Evolutionary conservation across 208 protist species (phyloP), one percentile per base, ranked within the genome.

Genomic region (Trypanosomatidae sp.): DNA sequence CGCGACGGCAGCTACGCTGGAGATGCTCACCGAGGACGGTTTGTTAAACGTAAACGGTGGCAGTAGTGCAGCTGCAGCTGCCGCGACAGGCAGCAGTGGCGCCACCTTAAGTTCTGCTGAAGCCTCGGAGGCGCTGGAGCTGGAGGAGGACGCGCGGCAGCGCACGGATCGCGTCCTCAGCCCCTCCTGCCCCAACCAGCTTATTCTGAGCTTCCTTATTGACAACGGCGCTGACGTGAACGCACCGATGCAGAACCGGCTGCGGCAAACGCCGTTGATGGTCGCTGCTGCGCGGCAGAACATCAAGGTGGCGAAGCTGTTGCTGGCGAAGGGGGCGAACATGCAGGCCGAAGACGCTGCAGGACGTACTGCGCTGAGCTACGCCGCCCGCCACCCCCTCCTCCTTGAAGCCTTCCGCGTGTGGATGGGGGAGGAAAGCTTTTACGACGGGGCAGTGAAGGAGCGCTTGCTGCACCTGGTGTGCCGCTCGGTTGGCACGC

Each of bases 231-330:
- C 85, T 13, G 78, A 92, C 65, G 72, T 92, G n/a, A 85, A 96
- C 71, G 77, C 76, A 28, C 55, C 75, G 33, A 80, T 80, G 75
- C 69, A 36, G 1, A 52, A 56, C 36, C 53, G 49, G 15, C 66
- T 69, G 9, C 84, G 86, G 15, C 79, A 91, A 59, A 97, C 93
- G 30, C 86, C 91, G 53, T 80, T 97, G 9, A 97, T 97, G 89
- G 69, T 90, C 33, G 91, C 89, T 1, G 84, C 83, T 3, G 77
- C 80, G 3, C 70, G 68, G 39, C 77, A 88, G 62, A 91, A 93
- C 56, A 70, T 85, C 41, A 52, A 50, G 0, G 81, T 77, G 3
- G 62, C 93, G 55, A 69, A 76, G 53, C 68, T 90, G 25, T 69
- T 97, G 22, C 68, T 97, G 2, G 56, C 46, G n/a, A 85, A 80